A percentile compares a stretch with the other conserved stretches of the same genome.
These are phyloP conservation scores for Penicillium corylophilum DNA, from an alignment of 2,329 filamentous ascomycete species.

Conservation along the genomic window DNA sequence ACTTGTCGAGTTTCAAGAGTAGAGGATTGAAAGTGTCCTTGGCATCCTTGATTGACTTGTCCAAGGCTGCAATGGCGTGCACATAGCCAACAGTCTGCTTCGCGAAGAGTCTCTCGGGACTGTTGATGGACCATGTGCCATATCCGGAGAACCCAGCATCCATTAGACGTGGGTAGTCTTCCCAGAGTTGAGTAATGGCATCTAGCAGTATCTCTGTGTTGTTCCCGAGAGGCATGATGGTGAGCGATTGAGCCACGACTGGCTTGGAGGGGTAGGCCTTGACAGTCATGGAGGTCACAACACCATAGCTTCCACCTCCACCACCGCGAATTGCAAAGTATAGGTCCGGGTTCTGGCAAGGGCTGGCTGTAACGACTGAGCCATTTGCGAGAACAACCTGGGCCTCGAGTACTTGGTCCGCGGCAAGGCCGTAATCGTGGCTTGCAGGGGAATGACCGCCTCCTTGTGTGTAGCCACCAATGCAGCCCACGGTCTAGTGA, in stretches of 20 bases:
- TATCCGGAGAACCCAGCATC: conserved; percentile 8
- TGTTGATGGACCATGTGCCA: conserved; percentile 7
- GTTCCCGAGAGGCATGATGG: conserved; percentile 7
- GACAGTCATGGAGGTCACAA: conserved; percentile 15
- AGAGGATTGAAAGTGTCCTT: background rate
- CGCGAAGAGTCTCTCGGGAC: background rate
- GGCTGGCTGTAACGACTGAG: conserved; percentile 33
- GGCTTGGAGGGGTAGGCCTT: conserved; percentile 8
- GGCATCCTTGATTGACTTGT: conserved; percentile 5
- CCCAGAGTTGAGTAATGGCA: background rate
- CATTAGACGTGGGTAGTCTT: conserved; percentile 5
- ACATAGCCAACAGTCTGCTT: conserved; percentile 9
- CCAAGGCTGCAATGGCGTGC: conserved; percentile 15
- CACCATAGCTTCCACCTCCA: conserved; percentile 33
- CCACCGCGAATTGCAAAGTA: conserved; percentile 42
- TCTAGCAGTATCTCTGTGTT: conserved; percentile 2
- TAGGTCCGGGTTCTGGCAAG: conserved; percentile 32
- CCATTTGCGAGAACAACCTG: conserved; percentile 44
- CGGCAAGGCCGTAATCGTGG: conserved; percentile 44
- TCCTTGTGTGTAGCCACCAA: conserved; percentile 42
- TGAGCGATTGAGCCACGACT: conserved; percentile 9
- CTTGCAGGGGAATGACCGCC: conserved; percentile 45
- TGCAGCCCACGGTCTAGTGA: conserved; percentile 18
- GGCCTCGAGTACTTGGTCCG: conserved; percentile 47
- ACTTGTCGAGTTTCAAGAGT: background rate